Evolutionary conservation across 2,329 filamentous ascomycete genomes (phyloP).

Genomic region (Fonsecaea pedrosoi): DNA sequence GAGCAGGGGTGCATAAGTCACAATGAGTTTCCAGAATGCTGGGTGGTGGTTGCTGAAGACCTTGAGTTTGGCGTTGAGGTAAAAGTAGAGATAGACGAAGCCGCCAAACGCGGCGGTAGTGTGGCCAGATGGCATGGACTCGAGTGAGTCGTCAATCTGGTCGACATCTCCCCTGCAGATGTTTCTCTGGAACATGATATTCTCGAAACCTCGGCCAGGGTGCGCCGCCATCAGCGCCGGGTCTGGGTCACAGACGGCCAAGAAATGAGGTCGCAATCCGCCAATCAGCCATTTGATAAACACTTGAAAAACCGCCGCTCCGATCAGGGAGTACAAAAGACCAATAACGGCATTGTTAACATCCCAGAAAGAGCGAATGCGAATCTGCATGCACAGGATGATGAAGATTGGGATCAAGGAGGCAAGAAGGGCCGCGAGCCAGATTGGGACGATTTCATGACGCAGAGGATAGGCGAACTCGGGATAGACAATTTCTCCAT

Average conservation of each 20-base stretch:
- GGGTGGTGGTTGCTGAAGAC: conserved; percentile 75
- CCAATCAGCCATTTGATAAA: conserved; percentile 78
- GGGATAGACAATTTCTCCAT: conserved; percentile 73
- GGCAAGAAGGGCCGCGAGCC: conserved; percentile 70
- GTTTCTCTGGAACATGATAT: conserved; percentile 72
- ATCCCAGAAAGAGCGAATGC: conserved; percentile 69
- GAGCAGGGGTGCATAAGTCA: conserved; percentile 69
- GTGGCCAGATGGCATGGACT: conserved; percentile 76
- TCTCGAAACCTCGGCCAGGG: conserved; percentile 59
- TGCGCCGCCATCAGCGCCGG: conserved; percentile 50
- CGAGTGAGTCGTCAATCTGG: conserved; percentile 71
- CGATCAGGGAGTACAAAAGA: conserved; percentile 72
- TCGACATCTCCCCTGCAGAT: conserved; percentile 72
- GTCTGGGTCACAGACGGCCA: conserved; percentile 71
- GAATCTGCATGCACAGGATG: conserved; percentile 71
- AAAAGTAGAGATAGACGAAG: conserved; percentile 69
- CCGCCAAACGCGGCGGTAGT: conserved; percentile 65
- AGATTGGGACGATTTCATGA: conserved; percentile 74
- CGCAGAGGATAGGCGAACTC: conserved; percentile 74
- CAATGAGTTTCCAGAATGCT: conserved; percentile 74
- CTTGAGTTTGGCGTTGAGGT: conserved; percentile 80
- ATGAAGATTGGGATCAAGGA: conserved; percentile 69
- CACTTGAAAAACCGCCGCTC: conserved; percentile 76
- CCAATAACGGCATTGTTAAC: conserved; percentile 74
- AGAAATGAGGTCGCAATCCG: conserved; percentile 74